These are phyloP conservation scores for Tuber microsphaerosporum DNA, from an alignment of 495 filamentous ascomycete genomes.

Conservation along the genomic window DNA sequence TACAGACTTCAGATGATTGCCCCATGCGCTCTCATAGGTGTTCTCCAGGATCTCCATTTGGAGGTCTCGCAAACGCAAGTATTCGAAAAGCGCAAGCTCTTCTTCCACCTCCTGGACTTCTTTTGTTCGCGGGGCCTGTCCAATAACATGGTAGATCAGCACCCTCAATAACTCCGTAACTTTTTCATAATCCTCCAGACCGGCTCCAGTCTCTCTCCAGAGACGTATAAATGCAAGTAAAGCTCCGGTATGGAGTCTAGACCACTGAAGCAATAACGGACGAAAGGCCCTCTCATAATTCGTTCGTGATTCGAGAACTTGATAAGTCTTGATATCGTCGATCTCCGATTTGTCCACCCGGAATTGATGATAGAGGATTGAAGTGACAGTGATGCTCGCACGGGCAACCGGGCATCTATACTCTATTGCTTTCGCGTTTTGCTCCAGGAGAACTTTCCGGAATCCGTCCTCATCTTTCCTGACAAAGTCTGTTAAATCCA, in stretches of 20 bases:
- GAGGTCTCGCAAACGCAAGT: slow-evolving; percentile 66
- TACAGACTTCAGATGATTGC: slow-evolving; percentile 60
- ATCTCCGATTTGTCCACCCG: slow-evolving; percentile 81
- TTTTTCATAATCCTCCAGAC: slow-evolving; percentile 81
- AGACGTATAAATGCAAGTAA: slow-evolving; percentile 84
- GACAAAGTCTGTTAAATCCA: slow-evolving; percentile 93
- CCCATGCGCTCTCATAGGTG: slow-evolving; percentile 91
- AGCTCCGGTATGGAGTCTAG: slow-evolving; percentile 80
- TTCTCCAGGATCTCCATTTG: slow-evolving; percentile 91
- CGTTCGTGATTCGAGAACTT: slow-evolving; percentile 66
- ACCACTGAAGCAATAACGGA: slow-evolving; percentile 88
- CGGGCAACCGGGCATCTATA: slow-evolving; percentile 83
- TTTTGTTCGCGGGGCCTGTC: slow-evolving; percentile 71
- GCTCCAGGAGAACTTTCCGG: slow-evolving; percentile 83
- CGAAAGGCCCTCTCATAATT: slow-evolving; percentile 81
- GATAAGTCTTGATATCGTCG: slow-evolving; percentile 71
- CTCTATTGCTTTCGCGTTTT: slow-evolving; percentile 62
- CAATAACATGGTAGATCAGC: slow-evolving; percentile 84
- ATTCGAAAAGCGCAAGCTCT: slow-evolving; percentile 76
- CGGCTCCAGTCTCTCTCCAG: slow-evolving; percentile 83
- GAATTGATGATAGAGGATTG: slow-evolving; percentile 89
- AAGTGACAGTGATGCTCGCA: slow-evolving; percentile 78
- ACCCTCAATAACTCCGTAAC: slow-evolving; percentile 84
- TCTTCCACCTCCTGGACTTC: slow-evolving; percentile 85
- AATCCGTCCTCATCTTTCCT: slow-evolving; percentile 84